Percentiles rank a stretch among this genome's conserved stretches.
These are phyloP conservation scores for Eucalyptus coolabah DNA, from an alignment of 345 rosid species.

Conservation along the genomic window DNA sequence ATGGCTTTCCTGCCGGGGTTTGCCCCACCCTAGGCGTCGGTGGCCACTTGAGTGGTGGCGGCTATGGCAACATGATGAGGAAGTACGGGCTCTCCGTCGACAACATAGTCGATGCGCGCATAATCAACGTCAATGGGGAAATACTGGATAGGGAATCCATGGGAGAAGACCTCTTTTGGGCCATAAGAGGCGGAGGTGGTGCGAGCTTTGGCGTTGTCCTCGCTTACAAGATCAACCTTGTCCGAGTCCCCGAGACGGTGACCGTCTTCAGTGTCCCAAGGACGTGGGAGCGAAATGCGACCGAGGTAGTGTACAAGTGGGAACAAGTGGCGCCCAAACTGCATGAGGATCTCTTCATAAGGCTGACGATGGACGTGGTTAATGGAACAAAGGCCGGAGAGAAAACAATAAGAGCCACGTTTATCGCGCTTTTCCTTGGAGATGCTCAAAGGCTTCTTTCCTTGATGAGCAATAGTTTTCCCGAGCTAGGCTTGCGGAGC, in stretches of 20 bases:
- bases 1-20: slow-evolving; percentile 11
- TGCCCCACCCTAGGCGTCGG: slow-evolving; percentile 34
- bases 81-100: slow-evolving; percentile 47
- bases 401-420: slow-evolving; percentile 10
- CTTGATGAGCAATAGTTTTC: background rate
- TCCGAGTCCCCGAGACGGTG: slow-evolving; percentile 9
- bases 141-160: slow-evolving; percentile 24
- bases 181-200: slow-evolving; percentile 54
- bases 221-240: slow-evolving; percentile 26
- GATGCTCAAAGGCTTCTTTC: slow-evolving; percentile 5
- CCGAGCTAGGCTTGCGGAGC: background rate
- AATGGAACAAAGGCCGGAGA: background rate
- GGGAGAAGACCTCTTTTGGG: slow-evolving; percentile 75
- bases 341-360: background rate
- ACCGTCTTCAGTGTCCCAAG: slow-evolving; percentile 5
- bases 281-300: slow-evolving; percentile 6
- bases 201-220: slow-evolving; percentile 55
- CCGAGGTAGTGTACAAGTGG: slow-evolving; percentile 4
- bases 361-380: background rate
- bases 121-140: slow-evolving; percentile 29
- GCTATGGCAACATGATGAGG: slow-evolving; percentile 43
- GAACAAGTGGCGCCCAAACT: background rate
- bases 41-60: slow-evolving; percentile 52
- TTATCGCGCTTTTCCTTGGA: slow-evolving; percentile 23
- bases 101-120: slow-evolving; percentile 35